Conservation (phyloP, 2,329 filamentous ascomycete species). For the Trichoderma koningiopsis region DNA sequence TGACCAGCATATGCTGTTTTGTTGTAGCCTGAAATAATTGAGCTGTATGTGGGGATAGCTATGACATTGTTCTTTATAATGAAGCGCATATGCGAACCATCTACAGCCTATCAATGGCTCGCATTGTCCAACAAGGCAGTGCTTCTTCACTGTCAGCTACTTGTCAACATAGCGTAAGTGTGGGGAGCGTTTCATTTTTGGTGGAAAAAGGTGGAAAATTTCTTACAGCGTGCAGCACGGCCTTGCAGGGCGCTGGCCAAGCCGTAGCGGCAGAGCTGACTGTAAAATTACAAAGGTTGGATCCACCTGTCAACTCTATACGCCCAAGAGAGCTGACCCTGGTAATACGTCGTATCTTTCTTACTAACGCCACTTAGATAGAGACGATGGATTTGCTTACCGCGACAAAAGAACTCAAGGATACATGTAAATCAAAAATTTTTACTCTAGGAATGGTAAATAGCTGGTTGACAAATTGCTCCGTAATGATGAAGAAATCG, state of each 20-base stretch:
- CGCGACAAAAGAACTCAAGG: not conserved
- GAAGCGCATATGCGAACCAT: not conserved
- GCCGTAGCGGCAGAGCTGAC: constrained; percentile 11
- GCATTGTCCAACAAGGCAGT: not conserved
- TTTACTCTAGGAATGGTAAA: not conserved
- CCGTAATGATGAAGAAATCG: not conserved
- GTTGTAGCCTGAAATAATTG: not conserved
- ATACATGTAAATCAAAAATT: not conserved
- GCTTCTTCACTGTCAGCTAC: constrained; percentile 18
- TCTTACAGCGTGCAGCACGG: not conserved
- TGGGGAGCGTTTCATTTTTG: not conserved
- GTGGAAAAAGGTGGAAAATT: constrained; percentile 7
- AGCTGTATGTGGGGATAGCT: not conserved
- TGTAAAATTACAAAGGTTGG: constrained; percentile 14
- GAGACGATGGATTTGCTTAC: not conserved
- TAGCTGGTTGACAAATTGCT: not conserved
- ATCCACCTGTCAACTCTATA: not conserved
- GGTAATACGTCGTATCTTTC: not conserved
- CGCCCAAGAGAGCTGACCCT: not conserved
- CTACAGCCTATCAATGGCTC: not conserved
- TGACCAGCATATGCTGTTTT: not conserved
- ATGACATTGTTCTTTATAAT: constrained; percentile 9
- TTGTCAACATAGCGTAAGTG: constrained; percentile 18
- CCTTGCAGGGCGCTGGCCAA: not conserved
- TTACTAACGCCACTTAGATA: not conserved